These are phyloP conservation scores for Colletotrichum caudatum DNA, from an alignment of 2,329 filamentous ascomycete genomes.

Conservation along the genomic window DNA sequence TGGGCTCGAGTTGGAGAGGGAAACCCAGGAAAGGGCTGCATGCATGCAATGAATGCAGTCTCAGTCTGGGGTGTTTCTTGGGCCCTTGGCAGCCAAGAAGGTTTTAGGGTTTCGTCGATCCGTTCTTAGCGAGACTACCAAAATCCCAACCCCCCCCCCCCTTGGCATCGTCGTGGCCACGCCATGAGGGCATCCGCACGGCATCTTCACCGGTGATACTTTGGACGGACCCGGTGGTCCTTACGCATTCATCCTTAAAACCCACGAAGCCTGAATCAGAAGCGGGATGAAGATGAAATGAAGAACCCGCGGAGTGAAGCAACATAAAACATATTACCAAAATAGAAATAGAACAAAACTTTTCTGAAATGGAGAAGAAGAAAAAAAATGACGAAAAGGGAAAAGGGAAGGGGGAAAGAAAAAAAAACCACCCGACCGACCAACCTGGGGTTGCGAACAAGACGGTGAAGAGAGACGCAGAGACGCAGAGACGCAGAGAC, in stretches of 20 bases:
- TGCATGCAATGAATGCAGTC: background rate
- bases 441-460: background rate
- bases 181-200: constrained; percentile 11
- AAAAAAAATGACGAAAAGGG: too few species aligned
- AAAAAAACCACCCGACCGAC: too few species aligned
- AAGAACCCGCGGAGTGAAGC: background rate
- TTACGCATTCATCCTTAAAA: background rate
- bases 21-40: background rate
- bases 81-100: background rate
- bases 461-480: too few species aligned
- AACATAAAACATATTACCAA: background rate
- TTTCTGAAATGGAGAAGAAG: background rate
- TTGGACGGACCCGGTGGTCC: background rate
- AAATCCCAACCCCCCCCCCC: too few species aligned
- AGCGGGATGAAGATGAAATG: background rate
- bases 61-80: too few species aligned
- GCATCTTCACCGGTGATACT: background rate
- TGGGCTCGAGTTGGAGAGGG: background rate
- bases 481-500: too few species aligned
- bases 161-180: background rate
- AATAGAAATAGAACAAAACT: background rate
- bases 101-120: constrained; percentile 21
- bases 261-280: background rate
- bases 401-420: too few species aligned
- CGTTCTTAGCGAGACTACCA: constrained; percentile 17